A percentile compares a stretch with the other conserved stretches of the same genome.
These are phyloP conservation scores for Yamadazyma epiphylla DNA, from an alignment of 1,139 yeast genomes.

Conservation along the genomic window DNA sequence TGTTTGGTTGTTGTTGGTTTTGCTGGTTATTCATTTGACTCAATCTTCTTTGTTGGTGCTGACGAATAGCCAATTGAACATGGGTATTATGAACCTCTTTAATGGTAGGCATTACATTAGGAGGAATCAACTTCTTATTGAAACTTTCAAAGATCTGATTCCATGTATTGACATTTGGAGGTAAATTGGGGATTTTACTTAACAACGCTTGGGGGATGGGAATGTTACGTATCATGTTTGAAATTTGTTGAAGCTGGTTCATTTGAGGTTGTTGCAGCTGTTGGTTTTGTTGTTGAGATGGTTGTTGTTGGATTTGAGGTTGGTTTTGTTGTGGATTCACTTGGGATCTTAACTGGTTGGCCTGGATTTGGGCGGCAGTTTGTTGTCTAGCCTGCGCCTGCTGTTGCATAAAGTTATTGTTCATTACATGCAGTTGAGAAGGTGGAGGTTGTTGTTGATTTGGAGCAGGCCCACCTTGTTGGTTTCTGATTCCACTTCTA, in stretches of 20 bases:
- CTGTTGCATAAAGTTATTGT: constrained; percentile 34
- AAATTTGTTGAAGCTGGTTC: constrained; percentile 36
- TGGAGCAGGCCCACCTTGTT: constrained; percentile 1
- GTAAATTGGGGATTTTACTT: constrained; percentile 71
- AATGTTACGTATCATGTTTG: constrained; percentile 40
- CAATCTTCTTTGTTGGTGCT: constrained; percentile 27
- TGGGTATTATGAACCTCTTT: constrained; percentile 63
- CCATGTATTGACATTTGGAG: constrained; percentile 84
- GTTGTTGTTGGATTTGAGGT: constrained; percentile 7
- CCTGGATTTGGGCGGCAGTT: constrained; percentile 31
- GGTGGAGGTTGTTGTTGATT: constrained; percentile 1
- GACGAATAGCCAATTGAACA: constrained; percentile 31
- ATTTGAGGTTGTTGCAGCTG: no score
- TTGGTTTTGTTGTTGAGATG: constrained; percentile 10
- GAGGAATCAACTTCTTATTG: constrained; percentile 54
- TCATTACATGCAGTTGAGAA: constrained; percentile 1
- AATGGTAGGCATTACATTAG: constrained; percentile 50
- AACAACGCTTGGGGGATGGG: constrained; percentile 78
- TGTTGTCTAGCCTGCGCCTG: constrained; percentile 52
- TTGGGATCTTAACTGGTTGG: constrained; percentile 16
- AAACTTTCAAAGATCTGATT: constrained; percentile 71
- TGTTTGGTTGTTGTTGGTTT: constrained; percentile 12
- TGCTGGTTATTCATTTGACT: constrained; percentile 14
- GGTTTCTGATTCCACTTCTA: constrained; percentile 17
- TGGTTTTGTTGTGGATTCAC: constrained; percentile 3